These are phyloP conservation scores for Panicum miliaceum DNA, from an alignment of 176 grass and related monocot species.

Conservation along the genomic window DNA sequence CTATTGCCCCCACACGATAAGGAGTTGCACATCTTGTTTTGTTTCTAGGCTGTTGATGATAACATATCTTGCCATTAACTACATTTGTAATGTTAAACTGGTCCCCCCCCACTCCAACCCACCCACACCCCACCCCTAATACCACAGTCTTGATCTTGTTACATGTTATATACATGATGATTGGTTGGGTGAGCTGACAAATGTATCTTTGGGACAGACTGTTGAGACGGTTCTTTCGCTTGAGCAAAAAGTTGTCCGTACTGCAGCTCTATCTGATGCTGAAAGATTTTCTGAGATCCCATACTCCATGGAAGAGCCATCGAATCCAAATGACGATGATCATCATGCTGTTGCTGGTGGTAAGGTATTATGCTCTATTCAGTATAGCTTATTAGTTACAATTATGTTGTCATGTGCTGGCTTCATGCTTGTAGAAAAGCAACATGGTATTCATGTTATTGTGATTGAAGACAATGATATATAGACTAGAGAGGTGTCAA, in stretches of 20 bases:
- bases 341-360: slow-evolving; percentile 48
- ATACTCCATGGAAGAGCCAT: slow-evolving; percentile 48
- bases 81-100: neutral
- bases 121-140: too few relatives aligned
- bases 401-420: neutral
- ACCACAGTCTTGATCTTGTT: slow-evolving; percentile 22
- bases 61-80: slow-evolving; percentile 8
- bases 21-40: slow-evolving; percentile 32
- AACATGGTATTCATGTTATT: slow-evolving; percentile 17
- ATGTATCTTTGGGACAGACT: slow-evolving; percentile 55
- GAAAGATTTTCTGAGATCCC: slow-evolving; percentile 91
- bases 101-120: too few relatives aligned
- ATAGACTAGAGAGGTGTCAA: neutral
- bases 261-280: slow-evolving; percentile 62
- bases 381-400: neutral
- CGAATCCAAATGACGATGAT: slow-evolving; percentile 26
- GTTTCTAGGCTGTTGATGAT: slow-evolving; percentile 6
- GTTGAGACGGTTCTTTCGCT: slow-evolving; percentile 57
- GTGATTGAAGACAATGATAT: neutral
- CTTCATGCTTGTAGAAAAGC: slow-evolving; percentile 15
- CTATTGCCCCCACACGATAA: neutral
- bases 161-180: slow-evolving; percentile 23
- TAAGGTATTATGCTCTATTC: slow-evolving; percentile 61
- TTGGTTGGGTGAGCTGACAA: slow-evolving; percentile 31
- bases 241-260: slow-evolving; percentile 71